Evolutionary conservation across 768 basidiomycete genomes (phyloP), one percentile per base, ranked within the genome.

Genomic region (Solioccasus polychromus): DNA sequence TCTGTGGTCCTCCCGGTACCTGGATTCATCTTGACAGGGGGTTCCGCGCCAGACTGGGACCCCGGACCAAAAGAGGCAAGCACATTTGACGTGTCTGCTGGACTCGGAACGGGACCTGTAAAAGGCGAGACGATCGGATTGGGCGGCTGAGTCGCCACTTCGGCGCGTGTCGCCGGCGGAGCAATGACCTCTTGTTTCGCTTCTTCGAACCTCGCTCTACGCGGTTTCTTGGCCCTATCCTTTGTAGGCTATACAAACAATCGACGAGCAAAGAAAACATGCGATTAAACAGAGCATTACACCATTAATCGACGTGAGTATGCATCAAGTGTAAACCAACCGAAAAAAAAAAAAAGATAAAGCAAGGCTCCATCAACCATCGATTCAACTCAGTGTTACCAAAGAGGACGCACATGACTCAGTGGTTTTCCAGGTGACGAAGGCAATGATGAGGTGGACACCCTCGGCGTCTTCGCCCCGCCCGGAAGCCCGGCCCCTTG

Each of bases 401-500:
- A 73, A 74, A 81, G 79, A 74, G 78, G 77, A 89, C 88, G 85
- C 80, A 91, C 88, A 82, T 91, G 88, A 69, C 78, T 82, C 73
- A 89, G 68, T 55, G 87, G 82, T 63, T 80, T 82, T 53, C 79
- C 75, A 51, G 77, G 67, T 42, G 79, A 71, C 32, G 70, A 59
- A 48, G 75, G 73, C 48, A 73, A 57, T 47, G 54, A 44, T 30
- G 61, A 35, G 14, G 38, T 45, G 2, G 58, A 56, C 26, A 44
- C 44, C 42, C 54, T 52, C 24, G 60, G 60, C 39, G 53, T 63
- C 51, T 57, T 64, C 11, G 50, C 45, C 44, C 26, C 55, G 31
- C 47, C 34, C 11, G 42, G 43, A 28, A 39, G 35, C 17, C 39
- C 39, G 39, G 31, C 49, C 45, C 60, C 51, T 14, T 59, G 67